A percentile compares a stretch with the other conserved stretches of the same genome.
Evolutionary conservation across 2,329 filamentous ascomycete genomes (phyloP).

Genomic region (Colletotrichum cereale): DNA sequence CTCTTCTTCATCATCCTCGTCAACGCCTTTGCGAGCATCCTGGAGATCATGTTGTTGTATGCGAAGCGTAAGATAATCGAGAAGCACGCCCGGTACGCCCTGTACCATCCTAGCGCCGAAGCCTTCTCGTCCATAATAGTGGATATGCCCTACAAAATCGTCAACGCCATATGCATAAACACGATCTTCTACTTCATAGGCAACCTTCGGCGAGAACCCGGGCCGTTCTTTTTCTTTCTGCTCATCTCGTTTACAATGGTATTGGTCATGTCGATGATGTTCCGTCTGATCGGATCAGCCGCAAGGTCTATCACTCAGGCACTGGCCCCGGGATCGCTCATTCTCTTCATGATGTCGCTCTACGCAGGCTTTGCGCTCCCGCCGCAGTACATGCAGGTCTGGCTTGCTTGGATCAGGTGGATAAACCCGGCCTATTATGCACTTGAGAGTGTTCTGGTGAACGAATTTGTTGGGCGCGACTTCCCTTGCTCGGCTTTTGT

Average conservation of each 20-base stretch:
- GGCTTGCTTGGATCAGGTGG: constrained; percentile 72
- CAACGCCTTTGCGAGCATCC: constrained; percentile 59
- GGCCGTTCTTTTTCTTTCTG: constrained; percentile 75
- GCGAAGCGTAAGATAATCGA: constrained; percentile 53
- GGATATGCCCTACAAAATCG: constrained; percentile 52
- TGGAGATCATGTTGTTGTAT: constrained; percentile 55
- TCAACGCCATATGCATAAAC: constrained; percentile 53
- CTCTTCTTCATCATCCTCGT: constrained; percentile 67
- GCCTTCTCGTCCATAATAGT: constrained; percentile 44
- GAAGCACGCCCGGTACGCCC: constrained; percentile 56
- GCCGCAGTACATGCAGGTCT: constrained; percentile 59
- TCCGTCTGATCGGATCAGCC: constrained; percentile 58
- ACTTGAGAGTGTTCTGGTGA: constrained; percentile 73
- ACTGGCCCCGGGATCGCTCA: constrained; percentile 63
- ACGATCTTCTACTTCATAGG: constrained; percentile 58
- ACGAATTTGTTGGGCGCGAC: constrained; percentile 66
- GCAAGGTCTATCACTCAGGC: constrained; percentile 65
- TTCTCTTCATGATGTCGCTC: constrained; percentile 59
- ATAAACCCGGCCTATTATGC: constrained; percentile 73
- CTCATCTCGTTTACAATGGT: constrained; percentile 71
- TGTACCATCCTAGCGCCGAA: constrained; percentile 54
- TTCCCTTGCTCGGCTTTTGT: constrained; percentile 60
- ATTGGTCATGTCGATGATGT: constrained; percentile 75
- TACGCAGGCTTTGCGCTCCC: constrained; percentile 63
- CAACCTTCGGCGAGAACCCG: constrained; percentile 61